Conservation (phyloP, 768 basidiomycete species). For the Lactarius pseudohatsudake region DNA sequence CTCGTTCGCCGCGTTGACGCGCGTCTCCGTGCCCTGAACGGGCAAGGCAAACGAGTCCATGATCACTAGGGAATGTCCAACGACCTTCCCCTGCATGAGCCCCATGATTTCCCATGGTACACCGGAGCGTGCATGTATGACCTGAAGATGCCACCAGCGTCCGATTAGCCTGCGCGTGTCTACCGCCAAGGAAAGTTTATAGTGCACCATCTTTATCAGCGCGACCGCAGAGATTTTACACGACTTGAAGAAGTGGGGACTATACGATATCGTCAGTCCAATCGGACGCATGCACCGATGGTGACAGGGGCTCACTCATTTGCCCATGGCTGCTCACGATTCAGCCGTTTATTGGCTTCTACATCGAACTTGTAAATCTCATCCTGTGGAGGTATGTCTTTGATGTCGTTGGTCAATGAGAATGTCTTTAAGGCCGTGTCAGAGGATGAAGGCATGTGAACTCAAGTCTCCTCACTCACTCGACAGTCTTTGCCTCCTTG, state of each 20-base stretch:
- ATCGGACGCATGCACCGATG: constrained; percentile 7
- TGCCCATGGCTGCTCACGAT: constrained; percentile 76
- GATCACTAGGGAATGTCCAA: constrained; percentile 74
- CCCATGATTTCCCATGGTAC: constrained; percentile 99
- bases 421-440: constrained; percentile 72
- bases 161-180: constrained; percentile 18
- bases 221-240: constrained; percentile 96
- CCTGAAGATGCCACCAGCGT: constrained; percentile 48
- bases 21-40: constrained; percentile 96
- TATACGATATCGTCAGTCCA: constrained; percentile 34
- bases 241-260: constrained; percentile 79
- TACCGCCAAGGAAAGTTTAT: background rate
- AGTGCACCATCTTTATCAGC: constrained; percentile 85
- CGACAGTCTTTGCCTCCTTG: background rate
- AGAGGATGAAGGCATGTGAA: constrained; percentile 39
- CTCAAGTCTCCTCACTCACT: background rate
- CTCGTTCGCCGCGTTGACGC: constrained; percentile 93
- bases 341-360: constrained; percentile 64
- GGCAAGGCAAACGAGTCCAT: constrained; percentile 98
- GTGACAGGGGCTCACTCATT: constrained; percentile 62
- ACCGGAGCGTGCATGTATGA: constrained; percentile 96
- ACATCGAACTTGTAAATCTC: constrained; percentile 76
- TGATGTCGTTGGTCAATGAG: constrained; percentile 66
- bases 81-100: constrained; percentile 95
- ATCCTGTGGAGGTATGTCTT: constrained; percentile 71